Evolutionary conservation across 2,329 filamentous ascomycete genomes (phyloP).

Genomic region (Talaromyces islandicus): DNA sequence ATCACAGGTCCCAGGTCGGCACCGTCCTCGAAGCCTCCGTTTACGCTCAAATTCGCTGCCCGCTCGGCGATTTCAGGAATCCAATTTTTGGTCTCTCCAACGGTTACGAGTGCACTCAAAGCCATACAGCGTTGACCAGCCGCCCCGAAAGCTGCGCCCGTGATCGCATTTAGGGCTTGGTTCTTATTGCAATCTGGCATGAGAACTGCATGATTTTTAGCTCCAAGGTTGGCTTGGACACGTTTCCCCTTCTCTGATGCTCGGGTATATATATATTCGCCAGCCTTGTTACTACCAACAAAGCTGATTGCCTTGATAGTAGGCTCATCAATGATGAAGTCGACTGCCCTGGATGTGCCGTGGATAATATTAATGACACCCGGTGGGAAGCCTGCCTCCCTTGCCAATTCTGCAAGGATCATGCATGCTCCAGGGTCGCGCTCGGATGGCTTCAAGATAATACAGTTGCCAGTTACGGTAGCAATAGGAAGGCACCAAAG

Average conservation of each 20-base stretch:
- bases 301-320: neutral
- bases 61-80: too few relatives aligned
- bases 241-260: neutral
- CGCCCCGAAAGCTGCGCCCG: neutral
- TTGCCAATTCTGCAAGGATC: too few relatives aligned
- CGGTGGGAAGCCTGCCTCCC: neutral
- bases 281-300: neutral
- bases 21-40: too few relatives aligned
- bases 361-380: neutral
- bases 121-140: neutral
- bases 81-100: neutral
- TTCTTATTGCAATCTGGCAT: neutral
- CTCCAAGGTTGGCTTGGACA: neutral
- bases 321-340: neutral
- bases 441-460: too few relatives aligned
- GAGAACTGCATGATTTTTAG: neutral
- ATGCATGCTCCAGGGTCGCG: too few relatives aligned
- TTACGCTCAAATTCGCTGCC: too few relatives aligned
- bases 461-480: too few relatives aligned
- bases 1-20: too few relatives aligned
- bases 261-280: neutral
- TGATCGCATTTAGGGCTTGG: neutral
- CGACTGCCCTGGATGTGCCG: neutral
- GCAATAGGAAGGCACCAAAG: too few relatives aligned
- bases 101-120: neutral